Percentiles rank a stretch among this genome's conserved stretches.
phyloP scores from a whole-genome alignment of 1,284 basidiomycete species.

The Peniophora sp. region DNA sequence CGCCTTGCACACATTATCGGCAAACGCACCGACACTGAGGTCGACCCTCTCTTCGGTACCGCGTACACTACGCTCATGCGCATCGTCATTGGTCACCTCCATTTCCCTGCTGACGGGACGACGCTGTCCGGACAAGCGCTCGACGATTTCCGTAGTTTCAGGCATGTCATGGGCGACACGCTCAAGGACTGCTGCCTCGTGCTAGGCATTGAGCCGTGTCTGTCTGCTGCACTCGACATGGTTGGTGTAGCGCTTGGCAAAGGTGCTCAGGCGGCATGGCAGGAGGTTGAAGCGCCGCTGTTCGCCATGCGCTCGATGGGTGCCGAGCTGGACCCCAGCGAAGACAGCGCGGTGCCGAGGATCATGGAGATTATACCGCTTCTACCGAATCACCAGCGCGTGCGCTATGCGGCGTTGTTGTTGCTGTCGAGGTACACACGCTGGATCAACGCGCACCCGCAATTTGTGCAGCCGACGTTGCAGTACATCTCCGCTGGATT shows the following conservation, averaged over 20 bases:
- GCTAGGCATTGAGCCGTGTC: constrained; percentile 81
- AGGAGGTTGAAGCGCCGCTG: constrained; percentile 94
- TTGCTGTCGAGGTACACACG: constrained; percentile 96
- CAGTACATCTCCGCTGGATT: constrained; percentile 93
- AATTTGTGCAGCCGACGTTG: constrained; percentile 81
- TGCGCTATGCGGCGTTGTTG: constrained; percentile 92
- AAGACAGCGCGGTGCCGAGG: constrained; percentile 84
- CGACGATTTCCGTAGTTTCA: constrained; percentile 91
- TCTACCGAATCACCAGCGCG: constrained; percentile 85
- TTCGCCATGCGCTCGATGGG: constrained; percentile 99
- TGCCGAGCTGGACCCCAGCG: constrained; percentile 80
- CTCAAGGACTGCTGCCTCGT: constrained; percentile 98
- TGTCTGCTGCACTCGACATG: constrained; percentile 76
- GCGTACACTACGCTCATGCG: constrained; percentile 82
- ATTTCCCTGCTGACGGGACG: constrained; percentile 75
- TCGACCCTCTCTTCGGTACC: constrained; percentile 66
- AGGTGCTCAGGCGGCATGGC: constrained; percentile 65
- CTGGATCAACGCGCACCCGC: constrained; percentile 90
- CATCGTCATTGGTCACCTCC: constrained; percentile 87
- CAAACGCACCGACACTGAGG: constrained; percentile 47
- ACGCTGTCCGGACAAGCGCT: constrained; percentile 77
- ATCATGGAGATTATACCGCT: constrained; percentile 93
- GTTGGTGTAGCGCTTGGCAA: constrained; percentile 68
- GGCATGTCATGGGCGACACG: constrained; percentile 98
- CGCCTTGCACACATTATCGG: constrained; percentile 79